Evolutionary conservation across 768 basidiomycete species (phyloP).

Genomic region (Kwoniella botswanensis): DNA sequence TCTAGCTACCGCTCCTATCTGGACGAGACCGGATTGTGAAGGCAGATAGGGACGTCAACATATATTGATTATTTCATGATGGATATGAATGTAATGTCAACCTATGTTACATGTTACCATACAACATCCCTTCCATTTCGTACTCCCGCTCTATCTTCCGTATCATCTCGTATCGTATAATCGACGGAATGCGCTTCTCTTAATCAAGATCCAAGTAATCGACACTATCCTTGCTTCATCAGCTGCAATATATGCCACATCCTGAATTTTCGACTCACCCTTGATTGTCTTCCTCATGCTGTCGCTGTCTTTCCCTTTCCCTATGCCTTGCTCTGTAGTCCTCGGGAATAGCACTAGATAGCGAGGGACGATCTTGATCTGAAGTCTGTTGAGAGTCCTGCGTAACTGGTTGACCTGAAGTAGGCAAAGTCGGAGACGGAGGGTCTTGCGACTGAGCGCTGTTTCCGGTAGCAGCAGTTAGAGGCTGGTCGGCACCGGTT

Average conservation of each 20-base stretch:
- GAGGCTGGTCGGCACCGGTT: neutral
- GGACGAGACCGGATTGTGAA: conserved; percentile 20
- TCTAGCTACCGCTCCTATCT: conserved; percentile 40
- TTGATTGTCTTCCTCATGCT: conserved; percentile 21
- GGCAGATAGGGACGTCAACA: neutral
- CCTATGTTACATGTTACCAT: neutral
- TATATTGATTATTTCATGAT: neutral
- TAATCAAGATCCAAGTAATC: conserved; percentile 26
- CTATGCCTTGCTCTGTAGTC: conserved; percentile 47
- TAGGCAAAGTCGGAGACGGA: conserved; percentile 2
- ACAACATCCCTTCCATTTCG: neutral
- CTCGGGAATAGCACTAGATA: conserved; percentile 43
- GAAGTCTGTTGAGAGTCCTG: neutral
- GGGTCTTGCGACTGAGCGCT: neutral
- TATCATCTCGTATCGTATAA: neutral
- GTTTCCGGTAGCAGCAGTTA: no score
- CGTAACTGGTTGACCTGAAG: conserved; percentile 9
- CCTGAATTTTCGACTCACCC: conserved; percentile 3
- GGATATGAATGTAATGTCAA: neutral
- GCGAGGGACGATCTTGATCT: conserved; percentile 2
- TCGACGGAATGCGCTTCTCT: neutral
- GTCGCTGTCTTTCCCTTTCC: conserved; percentile 28
- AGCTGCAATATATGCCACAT: neutral
- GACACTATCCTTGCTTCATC: conserved; percentile 1
- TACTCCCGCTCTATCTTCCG: no score